Percentiles rank a stretch among this genome's conserved stretches.
phyloP scores from a whole-genome alignment of 148 eudicot genomes.

The Fagopyrum tataricum region DNA sequence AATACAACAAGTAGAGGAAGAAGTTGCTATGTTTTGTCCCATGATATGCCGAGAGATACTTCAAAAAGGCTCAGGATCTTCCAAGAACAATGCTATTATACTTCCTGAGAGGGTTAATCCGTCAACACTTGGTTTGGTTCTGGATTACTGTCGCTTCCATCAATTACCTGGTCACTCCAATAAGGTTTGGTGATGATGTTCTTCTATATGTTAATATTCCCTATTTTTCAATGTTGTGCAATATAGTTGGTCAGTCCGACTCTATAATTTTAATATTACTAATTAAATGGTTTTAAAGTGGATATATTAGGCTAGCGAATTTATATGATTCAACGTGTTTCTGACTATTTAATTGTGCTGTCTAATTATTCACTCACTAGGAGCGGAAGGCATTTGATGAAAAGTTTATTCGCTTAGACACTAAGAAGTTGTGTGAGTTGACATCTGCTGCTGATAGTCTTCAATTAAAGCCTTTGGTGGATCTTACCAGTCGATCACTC shows the following conservation, averaged over 20 bases:
- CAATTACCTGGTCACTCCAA: slow-evolving; percentile 78
- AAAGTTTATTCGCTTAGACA: slow-evolving; percentile 51
- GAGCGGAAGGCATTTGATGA: slow-evolving; percentile 75
- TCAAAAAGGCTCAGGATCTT: slow-evolving; percentile 67
- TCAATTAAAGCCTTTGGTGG: slow-evolving; percentile 69
- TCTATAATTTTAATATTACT: not conserved
- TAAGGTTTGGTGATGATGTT: slow-evolving; percentile 40
- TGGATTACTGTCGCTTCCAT: slow-evolving; percentile 80
- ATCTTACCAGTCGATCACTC: slow-evolving; percentile 71
- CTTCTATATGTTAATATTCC: not conserved
- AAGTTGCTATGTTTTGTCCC: slow-evolving; percentile 86
- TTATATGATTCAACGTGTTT: not conserved
- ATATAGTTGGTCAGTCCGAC: not conserved
- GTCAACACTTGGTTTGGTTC: slow-evolving; percentile 48
- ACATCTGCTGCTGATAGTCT: slow-evolving; percentile 80
- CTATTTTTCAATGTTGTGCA: not conserved
- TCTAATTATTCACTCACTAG: slow-evolving; percentile 23
- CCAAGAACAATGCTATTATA: slow-evolving; percentile 63
- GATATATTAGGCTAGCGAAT: not conserved
- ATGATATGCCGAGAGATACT: slow-evolving; percentile 71
- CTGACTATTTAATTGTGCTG: not conserved
- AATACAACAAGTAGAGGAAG: slow-evolving; percentile 83
- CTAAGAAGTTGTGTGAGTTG: slow-evolving; percentile 59
- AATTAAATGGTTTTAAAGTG: not conserved
- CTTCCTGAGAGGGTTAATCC: slow-evolving; percentile 80